Evolutionary conservation across 805 yeast species (phyloP).

Genomic region (Yamadazyma phyllophila): DNA sequence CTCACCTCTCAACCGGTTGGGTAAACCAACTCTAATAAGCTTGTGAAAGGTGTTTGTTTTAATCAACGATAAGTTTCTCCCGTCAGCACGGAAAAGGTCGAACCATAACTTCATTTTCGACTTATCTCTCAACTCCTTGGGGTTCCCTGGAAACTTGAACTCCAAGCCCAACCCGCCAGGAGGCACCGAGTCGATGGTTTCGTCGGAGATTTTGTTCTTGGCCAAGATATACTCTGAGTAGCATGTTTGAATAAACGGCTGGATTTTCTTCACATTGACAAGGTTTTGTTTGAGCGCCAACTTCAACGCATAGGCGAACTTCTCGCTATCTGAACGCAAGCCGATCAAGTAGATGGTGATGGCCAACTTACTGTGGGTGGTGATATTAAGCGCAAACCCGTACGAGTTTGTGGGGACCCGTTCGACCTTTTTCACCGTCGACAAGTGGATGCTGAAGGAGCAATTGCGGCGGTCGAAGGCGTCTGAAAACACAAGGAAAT

Average conservation of each 20-base stretch:
- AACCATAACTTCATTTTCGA: conserved; percentile 91
- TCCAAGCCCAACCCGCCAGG: conserved; percentile 82
- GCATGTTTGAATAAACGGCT: conserved; percentile 63
- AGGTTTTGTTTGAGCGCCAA: conserved; percentile 60
- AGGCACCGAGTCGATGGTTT: conserved; percentile 53
- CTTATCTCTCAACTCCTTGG: conserved; percentile 72
- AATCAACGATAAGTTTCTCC: conserved; percentile 76
- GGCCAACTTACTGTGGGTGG: conserved; percentile 62
- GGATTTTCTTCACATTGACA: conserved; percentile 57
- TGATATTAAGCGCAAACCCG: conserved; percentile 73
- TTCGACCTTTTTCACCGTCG: conserved; percentile 81
- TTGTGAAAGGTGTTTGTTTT: conserved; percentile 77
- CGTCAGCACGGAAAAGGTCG: conserved; percentile 80
- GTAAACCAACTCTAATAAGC: conserved; percentile 85
- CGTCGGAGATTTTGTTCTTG: conserved; percentile 48
- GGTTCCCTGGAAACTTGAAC: conserved; percentile 88
- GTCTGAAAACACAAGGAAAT: conserved; percentile 73
- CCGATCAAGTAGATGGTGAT: conserved; percentile 76
- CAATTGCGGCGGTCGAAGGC: conserved; percentile 67
- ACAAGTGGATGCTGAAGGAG: conserved; percentile 66
- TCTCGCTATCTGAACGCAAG: conserved; percentile 72
- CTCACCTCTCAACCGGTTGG: conserved; percentile 93
- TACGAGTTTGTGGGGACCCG: conserved; percentile 74
- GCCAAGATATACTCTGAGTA: conserved; percentile 83
- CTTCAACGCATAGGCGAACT: conserved; percentile 70